Conservation (phyloP, 345 rosid genomes). For the Leavenworthia alabamica region DNA sequence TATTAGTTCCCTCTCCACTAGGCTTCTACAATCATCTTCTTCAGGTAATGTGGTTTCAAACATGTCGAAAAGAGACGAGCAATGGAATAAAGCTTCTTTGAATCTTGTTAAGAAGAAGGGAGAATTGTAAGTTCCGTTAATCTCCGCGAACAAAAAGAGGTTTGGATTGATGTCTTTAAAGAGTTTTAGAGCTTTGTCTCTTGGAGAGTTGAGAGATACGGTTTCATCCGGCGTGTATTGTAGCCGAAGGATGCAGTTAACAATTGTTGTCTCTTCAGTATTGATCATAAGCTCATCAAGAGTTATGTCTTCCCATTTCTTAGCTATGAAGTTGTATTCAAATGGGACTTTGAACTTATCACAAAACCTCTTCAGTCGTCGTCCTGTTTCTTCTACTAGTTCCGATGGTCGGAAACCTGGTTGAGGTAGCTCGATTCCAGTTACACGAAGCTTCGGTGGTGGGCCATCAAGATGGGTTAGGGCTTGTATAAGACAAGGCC, state of each 20-base stretch:
- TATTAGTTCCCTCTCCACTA: constrained; percentile 53
- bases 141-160: constrained; percentile 52
- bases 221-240: constrained; percentile 67
- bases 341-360: constrained; percentile 55
- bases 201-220: constrained; percentile 39
- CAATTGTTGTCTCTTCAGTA: constrained; percentile 48
- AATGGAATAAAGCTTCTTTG: constrained; percentile 62
- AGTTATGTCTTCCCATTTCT: constrained; percentile 68
- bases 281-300: constrained; percentile 57
- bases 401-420: constrained; percentile 68
- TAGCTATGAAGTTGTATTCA: constrained; percentile 50
- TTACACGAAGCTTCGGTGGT: constrained; percentile 50
- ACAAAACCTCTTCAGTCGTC: constrained; percentile 49
- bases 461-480: constrained; percentile 39
- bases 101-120: constrained; percentile 67
- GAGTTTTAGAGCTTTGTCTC: constrained; percentile 56
- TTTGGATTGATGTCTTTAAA: constrained; percentile 54
- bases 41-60: constrained; percentile 39
- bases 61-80: constrained; percentile 63
- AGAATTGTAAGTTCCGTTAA: constrained; percentile 56
- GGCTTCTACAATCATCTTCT: constrained; percentile 47
- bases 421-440: constrained; percentile 81
- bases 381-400: constrained; percentile 65
- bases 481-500: constrained; percentile 73
- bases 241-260: constrained; percentile 49